Evolutionary conservation across 2,329 filamentous ascomycete genomes (phyloP).

Genomic region (Cladosporium sphaerospermum): DNA sequence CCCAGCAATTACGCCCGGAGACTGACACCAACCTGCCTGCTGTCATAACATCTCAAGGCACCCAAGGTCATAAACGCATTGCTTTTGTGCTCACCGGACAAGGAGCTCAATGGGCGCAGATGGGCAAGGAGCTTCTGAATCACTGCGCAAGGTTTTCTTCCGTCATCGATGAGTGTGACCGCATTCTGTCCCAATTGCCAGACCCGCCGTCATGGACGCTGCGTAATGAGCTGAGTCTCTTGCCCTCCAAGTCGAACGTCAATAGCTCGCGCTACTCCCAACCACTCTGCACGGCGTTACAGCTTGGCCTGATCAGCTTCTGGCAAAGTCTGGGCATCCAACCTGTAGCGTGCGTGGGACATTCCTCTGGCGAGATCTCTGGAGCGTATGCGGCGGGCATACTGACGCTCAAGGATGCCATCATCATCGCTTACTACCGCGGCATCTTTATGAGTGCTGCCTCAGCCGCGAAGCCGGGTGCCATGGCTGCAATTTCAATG

Average conservation of each 20-base stretch:
- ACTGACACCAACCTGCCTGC: no score
- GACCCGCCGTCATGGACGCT: no score
- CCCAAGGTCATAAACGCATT: no score
- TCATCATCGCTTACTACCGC: not conserved
- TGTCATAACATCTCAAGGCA: no score
- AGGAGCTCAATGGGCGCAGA: conserved; percentile 18
- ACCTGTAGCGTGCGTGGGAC: conserved; percentile 23
- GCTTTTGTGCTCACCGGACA: conserved; percentile 17
- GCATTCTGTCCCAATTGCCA: no score
- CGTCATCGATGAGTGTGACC: no score
- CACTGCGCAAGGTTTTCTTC: no score
- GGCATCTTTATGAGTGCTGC: not conserved
- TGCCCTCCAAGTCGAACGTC: no score
- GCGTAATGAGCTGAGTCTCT: no score
- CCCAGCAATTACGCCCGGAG: no score
- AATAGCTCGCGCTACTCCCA: not conserved
- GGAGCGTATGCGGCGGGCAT: conserved; percentile 26
- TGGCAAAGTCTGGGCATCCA: conserved; percentile 21
- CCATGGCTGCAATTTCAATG: not conserved
- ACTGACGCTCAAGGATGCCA: not conserved
- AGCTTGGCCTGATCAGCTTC: conserved; percentile 42
- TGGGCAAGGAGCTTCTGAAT: conserved; percentile 21
- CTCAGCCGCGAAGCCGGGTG: not conserved
- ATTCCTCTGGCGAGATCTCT: conserved; percentile 29
- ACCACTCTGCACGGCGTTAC: conserved; percentile 49